Percentiles rank a stretch among this genome's conserved stretches.
phyloP scores from a whole-genome alignment of 257 asterid genomes.

The Solanum peruvianum region DNA sequence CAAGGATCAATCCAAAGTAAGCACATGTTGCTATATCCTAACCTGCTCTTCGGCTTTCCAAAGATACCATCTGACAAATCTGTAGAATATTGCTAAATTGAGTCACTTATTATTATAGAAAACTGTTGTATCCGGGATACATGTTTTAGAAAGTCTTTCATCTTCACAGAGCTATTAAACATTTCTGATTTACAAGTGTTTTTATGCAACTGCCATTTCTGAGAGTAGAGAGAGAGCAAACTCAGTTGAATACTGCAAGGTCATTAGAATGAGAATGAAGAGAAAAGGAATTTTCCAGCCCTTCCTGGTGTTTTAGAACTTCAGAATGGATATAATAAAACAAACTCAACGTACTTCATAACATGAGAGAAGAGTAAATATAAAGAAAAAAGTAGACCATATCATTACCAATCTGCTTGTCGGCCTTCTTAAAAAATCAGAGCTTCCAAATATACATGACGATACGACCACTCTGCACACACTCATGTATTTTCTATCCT shows the following conservation, averaged over 20 bases:
- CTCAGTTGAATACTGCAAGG: not conserved
- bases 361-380: not conserved
- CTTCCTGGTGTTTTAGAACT: not conserved
- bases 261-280: not conserved
- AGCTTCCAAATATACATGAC: conserved; percentile 92
- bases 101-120: not conserved
- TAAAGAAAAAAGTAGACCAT: not conserved
- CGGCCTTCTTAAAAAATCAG: conserved; percentile 85
- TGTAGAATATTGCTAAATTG: not conserved
- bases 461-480: conserved; percentile 61
- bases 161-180: not conserved
- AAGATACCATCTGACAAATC: not conserved
- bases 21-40: not conserved
- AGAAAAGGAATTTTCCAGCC: not conserved
- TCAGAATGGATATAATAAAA: not conserved
- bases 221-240: not conserved
- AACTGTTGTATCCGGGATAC: not conserved
- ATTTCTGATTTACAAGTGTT: not conserved
- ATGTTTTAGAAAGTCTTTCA: not conserved
- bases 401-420: conserved; percentile 69
- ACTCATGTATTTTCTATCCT: conserved; percentile 50
- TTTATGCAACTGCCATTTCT: not conserved
- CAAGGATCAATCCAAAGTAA: not conserved
- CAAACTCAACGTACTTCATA: not conserved
- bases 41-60: not conserved